Evolutionary conservation across 169 alveolate genomes (phyloP), one percentile per base, ranked within the genome.

Genomic region (Plasmodium gonderi): DNA sequence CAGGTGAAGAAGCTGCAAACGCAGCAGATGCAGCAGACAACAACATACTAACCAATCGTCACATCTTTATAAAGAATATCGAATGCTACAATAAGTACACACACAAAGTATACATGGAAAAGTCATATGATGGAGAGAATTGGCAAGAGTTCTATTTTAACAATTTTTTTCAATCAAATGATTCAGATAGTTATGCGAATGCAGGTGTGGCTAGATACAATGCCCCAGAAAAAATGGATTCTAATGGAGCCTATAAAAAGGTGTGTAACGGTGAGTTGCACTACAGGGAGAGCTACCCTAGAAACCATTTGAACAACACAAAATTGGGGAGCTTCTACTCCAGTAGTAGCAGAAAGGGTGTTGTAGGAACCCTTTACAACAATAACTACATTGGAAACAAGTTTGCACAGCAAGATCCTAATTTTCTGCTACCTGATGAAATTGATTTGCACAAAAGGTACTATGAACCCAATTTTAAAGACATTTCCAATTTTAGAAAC

Each of bases 31-130:
- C 26, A 14, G 33, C 33, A 20, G 77, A 82, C 7, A 51, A 44
- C 14, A 74, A 3, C 38, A 17, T 49, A 77, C 38, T 78, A 42
- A 40, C 65, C 31, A 76, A 89, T 42, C 68, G 77, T 11, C 94
- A 89, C 49, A 60, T 89, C 36, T 89, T 60, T 47, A 26, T 89
- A 64, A 89, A 64, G 9, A 77, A 89, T 14, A 89, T 89, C 31
- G 83, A 89, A 29, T 76, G 89, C 14, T 89, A 89, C 38, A 78
- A 78, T 65, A 89, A 89, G 60, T 89, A 89, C 36, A 38, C 94
- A 3, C 29, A 89, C 38, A 36, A 79, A 54, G 40, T 89, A 23
- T 89, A 78, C 47, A 67, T 89, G 74, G 60, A 89, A 23, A 49
- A 77, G 49, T 5, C 40, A 12, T 89, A 77, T 47, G 69, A 79